Conservation (phyloP, 2,329 filamentous ascomycete genomes). For the Neophaeococcomyces aloes region DNA sequence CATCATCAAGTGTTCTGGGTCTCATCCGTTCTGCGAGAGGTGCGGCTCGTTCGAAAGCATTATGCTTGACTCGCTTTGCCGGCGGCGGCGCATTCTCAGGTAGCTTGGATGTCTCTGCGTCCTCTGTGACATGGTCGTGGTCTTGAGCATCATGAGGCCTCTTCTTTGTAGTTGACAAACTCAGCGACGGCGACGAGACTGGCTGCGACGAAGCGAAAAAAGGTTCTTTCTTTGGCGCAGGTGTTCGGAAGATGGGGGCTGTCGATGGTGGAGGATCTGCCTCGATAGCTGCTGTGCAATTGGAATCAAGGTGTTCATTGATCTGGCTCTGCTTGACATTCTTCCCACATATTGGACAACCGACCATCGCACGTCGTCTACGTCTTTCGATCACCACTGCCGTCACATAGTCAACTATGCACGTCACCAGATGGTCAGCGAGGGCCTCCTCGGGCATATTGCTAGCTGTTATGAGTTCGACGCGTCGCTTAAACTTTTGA, state of each 20-base stretch:
- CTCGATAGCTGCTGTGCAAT: conserved; percentile 58
- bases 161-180: conserved; percentile 6
- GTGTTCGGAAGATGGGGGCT: conserved; percentile 46
- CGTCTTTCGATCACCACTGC: neutral
- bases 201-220: conserved; percentile 24
- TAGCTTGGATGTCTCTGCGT: conserved; percentile 18
- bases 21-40: conserved; percentile 92
- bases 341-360: conserved; percentile 73
- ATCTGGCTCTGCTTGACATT: conserved; percentile 63
- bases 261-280: conserved; percentile 27
- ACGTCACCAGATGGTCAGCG: too few relatives aligned
- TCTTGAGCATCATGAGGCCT: conserved; percentile 6
- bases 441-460: too few relatives aligned
- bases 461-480: too few relatives aligned
- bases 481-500: neutral
- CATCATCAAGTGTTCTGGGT: conserved; percentile 69
- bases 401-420: too few relatives aligned
- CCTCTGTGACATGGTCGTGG: conserved; percentile 13
- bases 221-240: conserved; percentile 31
- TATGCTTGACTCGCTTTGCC: conserved; percentile 55
- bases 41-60: conserved; percentile 56
- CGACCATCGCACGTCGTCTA: conserved; percentile 39
- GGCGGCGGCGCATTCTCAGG: conserved; percentile 30
- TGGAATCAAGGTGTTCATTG: conserved; percentile 83
- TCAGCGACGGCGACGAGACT: conserved; percentile 10